Percentiles rank a stretch among this genome's conserved stretches.
Conservation (phyloP, 495 filamentous ascomycete species). For the Daldinia caldariorum region DNA sequence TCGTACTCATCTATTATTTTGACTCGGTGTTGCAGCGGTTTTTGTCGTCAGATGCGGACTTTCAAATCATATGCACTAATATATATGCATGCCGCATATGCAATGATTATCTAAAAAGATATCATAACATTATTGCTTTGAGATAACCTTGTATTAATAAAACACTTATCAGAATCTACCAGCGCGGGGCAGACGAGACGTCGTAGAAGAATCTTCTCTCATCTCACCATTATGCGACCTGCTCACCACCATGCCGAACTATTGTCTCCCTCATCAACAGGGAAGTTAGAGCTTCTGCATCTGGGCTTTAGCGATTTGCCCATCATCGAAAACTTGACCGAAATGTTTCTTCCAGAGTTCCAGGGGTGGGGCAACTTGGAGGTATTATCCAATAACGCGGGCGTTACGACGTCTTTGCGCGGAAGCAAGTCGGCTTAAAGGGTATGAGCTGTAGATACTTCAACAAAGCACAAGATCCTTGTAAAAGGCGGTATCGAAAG, state of each 20-base stretch:
- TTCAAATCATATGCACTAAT: not conserved
- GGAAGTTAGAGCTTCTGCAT: slow-evolving; percentile 42
- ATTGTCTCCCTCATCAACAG: slow-evolving; percentile 42
- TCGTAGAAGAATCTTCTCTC: not conserved
- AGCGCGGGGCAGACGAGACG: slow-evolving; percentile 2
- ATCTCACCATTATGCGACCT: slow-evolving; percentile 31
- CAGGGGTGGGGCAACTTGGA: slow-evolving; percentile 40
- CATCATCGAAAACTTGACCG: slow-evolving; percentile 39
- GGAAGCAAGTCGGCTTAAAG: slow-evolving; percentile 51
- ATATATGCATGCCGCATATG: not conserved
- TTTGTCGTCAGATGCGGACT: not conserved
- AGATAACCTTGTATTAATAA: not conserved
- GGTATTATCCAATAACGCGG: slow-evolving; percentile 49
- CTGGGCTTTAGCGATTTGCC: slow-evolving; percentile 47
- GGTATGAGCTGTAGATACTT: slow-evolving; percentile 52
- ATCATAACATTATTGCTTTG: too few relatives aligned
- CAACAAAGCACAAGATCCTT: slow-evolving; percentile 42
- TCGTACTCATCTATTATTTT: not conserved
- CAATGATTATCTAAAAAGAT: too few relatives aligned
- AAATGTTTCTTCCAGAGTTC: slow-evolving; percentile 38
- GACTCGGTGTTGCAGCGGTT: not conserved
- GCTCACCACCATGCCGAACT: slow-evolving; percentile 42
- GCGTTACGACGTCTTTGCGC: slow-evolving; percentile 43
- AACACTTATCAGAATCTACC: not conserved
- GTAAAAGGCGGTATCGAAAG: slow-evolving; percentile 45